Evolutionary conservation across 768 basidiomycete genomes (phyloP).

Genomic region (Ramaria sp.): DNA sequence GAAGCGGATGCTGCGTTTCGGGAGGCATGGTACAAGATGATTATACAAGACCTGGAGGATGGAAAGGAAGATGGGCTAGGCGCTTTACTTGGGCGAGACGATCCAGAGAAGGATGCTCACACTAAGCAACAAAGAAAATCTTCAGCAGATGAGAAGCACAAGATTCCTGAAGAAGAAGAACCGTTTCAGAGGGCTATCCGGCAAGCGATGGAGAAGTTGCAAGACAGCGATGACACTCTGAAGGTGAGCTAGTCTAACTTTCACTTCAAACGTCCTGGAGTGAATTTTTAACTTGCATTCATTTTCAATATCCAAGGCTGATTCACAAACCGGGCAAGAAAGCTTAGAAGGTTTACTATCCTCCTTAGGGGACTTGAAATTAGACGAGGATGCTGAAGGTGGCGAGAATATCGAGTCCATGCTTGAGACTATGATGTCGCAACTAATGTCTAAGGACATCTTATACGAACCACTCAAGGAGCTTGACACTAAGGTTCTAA

Average conservation of each 20-base stretch:
- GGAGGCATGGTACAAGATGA: slow-evolving; percentile 55
- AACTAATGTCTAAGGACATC: slow-evolving; percentile 72
- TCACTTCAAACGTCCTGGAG: not conserved
- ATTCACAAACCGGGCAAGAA: slow-evolving; percentile 23
- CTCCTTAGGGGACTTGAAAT: slow-evolving; percentile 32
- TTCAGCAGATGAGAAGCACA: not conserved
- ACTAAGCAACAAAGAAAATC: slow-evolving; percentile 4
- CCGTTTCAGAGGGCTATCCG: slow-evolving; percentile 63
- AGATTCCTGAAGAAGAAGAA: slow-evolving; percentile 15
- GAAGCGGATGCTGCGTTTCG: slow-evolving; percentile 38
- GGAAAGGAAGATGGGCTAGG: not conserved
- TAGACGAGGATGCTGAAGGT: slow-evolving; percentile 24
- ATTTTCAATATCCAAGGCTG: slow-evolving; percentile 4
- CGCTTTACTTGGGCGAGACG: not conserved
- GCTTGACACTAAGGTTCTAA: slow-evolving; percentile 49
- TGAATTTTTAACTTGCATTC: not conserved
- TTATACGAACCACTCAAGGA: slow-evolving; percentile 85
- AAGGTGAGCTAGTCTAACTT: slow-evolving; percentile 25
- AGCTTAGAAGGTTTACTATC: slow-evolving; percentile 41
- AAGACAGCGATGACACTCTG: slow-evolving; percentile 49
- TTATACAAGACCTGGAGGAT: slow-evolving; percentile 35
- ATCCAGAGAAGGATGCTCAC: slow-evolving; percentile 11
- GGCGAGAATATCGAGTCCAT: slow-evolving; percentile 52
- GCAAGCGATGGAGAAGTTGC: slow-evolving; percentile 65
- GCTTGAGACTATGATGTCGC: slow-evolving; percentile 73